A percentile compares a stretch with the other conserved stretches of the same genome.
phyloP scores from a whole-genome alignment of 139 green algal species.

The Auxenochlorella pyrenoidosa region DNA sequence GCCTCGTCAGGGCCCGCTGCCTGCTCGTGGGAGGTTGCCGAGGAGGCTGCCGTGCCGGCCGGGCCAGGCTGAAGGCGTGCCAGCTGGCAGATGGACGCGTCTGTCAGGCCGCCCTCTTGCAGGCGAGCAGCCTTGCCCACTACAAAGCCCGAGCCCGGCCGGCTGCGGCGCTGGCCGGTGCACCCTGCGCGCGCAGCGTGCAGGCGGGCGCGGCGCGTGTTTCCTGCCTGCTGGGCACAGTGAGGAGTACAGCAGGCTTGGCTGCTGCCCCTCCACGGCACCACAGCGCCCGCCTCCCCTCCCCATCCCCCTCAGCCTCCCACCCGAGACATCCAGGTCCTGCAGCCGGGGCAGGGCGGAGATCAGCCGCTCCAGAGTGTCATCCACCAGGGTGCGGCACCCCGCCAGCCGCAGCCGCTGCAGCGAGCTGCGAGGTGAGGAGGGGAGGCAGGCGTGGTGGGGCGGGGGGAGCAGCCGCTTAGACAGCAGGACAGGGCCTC shows the following conservation, averaged over 20 bases:
- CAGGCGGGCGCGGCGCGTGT: too few relatives aligned
- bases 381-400: constrained; percentile 4
- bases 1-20: too few relatives aligned
- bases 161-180: neutral
- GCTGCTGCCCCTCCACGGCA: too few relatives aligned
- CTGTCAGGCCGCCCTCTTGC: constrained; percentile 14
- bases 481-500: too few relatives aligned
- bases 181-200: neutral
- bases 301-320: neutral
- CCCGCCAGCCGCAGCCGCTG: neutral
- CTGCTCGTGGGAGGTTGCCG: too few relatives aligned
- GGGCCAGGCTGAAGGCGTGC: neutral
- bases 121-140: neutral
- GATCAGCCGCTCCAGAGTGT: neutral
- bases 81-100: neutral
- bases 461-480: too few relatives aligned
- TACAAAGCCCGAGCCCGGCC: constrained; percentile 16
- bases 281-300: neutral
- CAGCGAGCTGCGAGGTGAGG: neutral
- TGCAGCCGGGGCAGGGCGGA: neutral
- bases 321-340: constrained; percentile 18
- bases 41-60: neutral
- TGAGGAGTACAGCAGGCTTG: neutral
- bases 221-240: too few relatives aligned
- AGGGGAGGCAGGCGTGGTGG: neutral